These are phyloP conservation scores for Crucihimalaya himalaica DNA, from an alignment of 345 rosid species.

Conservation along the genomic window DNA sequence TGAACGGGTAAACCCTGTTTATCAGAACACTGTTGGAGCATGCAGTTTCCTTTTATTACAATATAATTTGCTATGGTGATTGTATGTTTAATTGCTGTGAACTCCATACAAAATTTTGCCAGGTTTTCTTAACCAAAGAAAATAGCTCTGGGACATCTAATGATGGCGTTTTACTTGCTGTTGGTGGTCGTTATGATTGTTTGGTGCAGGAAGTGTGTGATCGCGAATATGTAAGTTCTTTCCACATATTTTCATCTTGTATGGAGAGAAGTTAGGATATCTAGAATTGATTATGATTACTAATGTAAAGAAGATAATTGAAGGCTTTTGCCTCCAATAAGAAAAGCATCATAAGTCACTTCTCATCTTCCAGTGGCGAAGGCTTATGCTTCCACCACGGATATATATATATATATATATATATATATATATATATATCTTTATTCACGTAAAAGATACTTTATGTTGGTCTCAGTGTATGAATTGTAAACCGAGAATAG, in stretches of 20 bases:
- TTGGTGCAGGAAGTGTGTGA: slow-evolving; percentile 80
- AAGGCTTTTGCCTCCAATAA: too few species aligned
- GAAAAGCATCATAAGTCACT: too few species aligned
- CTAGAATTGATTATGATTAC: not conserved
- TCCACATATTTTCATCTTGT: slow-evolving; percentile 28
- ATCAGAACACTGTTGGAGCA: not conserved
- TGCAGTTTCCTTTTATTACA: not conserved
- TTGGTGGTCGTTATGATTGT: slow-evolving; percentile 93
- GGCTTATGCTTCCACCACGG: too few species aligned
- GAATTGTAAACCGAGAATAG: not conserved
- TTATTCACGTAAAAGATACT: not conserved
- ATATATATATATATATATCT: too few species aligned
- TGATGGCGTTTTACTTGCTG: slow-evolving; percentile 82
- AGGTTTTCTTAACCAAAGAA: slow-evolving; percentile 74
- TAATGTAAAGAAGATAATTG: not conserved
- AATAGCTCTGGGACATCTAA: slow-evolving; percentile 63
- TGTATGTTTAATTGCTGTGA: not conserved
- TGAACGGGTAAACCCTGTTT: not conserved
- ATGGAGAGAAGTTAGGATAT: slow-evolving; percentile 1
- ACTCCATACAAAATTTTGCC: slow-evolving; percentile 23
- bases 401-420: too few species aligned
- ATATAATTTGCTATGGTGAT: not conserved
- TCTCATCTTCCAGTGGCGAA: too few species aligned
- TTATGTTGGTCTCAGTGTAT: not conserved
- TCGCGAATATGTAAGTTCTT: slow-evolving; percentile 52